A percentile compares a stretch with the other conserved stretches of the same genome.
Conservation (phyloP, 202 grass and related monocot species). For the Elaeis oleifera region DNA sequence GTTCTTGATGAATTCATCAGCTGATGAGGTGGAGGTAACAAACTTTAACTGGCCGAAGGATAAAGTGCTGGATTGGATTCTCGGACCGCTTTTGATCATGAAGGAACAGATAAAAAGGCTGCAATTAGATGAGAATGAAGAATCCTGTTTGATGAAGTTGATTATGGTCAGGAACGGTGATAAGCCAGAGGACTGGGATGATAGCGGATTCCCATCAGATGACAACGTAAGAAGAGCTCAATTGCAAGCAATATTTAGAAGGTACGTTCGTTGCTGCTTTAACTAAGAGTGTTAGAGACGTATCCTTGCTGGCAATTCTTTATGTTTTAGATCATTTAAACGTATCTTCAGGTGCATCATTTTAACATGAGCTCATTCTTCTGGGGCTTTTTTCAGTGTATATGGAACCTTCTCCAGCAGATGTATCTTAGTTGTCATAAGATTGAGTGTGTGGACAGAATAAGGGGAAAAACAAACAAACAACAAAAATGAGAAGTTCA, state of each 20-base stretch:
- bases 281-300: too few relatives aligned
- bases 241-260: slow-evolving; percentile 78
- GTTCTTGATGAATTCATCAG: slow-evolving; percentile 27
- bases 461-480: too few relatives aligned
- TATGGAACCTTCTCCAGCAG: too few relatives aligned
- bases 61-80: slow-evolving; percentile 69
- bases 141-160: slow-evolving; percentile 52
- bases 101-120: slow-evolving; percentile 65
- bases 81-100: slow-evolving; percentile 67
- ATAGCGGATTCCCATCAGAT: slow-evolving; percentile 35
- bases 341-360: too few relatives aligned
- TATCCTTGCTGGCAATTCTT: too few relatives aligned
- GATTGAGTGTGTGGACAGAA: too few relatives aligned
- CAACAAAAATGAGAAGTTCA: too few relatives aligned
- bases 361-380: too few relatives aligned
- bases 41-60: slow-evolving; percentile 77
- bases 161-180: slow-evolving; percentile 54
- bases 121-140: slow-evolving; percentile 61
- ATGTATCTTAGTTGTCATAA: too few relatives aligned
- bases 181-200: slow-evolving; percentile 68
- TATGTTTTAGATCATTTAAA: too few relatives aligned
- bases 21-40: slow-evolving; percentile 69
- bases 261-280: slow-evolving; percentile 22
- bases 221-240: slow-evolving; percentile 71
- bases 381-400: too few relatives aligned